Percentiles rank a stretch among this genome's conserved stretches.
These are phyloP conservation scores for Micromonas pusilla DNA, from an alignment of 139 green algal species.

Conservation along the genomic window DNA sequence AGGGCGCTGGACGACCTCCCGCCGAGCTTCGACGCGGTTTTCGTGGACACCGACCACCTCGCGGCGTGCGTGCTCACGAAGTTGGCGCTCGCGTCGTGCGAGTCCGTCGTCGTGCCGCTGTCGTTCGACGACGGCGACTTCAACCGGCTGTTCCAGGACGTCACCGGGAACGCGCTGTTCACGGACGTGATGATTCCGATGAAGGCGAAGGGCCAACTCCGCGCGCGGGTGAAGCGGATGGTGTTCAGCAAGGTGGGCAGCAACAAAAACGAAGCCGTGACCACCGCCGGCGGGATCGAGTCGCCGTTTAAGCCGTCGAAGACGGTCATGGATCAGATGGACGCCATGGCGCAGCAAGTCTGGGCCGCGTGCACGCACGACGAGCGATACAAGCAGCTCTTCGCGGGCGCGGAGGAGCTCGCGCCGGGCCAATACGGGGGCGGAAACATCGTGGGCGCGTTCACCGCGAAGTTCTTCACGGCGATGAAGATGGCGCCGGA, in stretches of 20 bases:
- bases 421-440: background rate
- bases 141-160: slow-evolving; percentile 19
- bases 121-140: slow-evolving; percentile 20
- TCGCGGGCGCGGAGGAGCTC: background rate
- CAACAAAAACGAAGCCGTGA: background rate
- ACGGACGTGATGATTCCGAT: slow-evolving; percentile 11
- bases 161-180: slow-evolving; percentile 4
- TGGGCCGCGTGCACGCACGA: background rate
- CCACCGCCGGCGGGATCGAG: background rate
- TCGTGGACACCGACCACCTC: slow-evolving; percentile 20
- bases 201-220: background rate
- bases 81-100: background rate
- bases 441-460: background rate
- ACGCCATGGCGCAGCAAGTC: slow-evolving; percentile 18
- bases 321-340: slow-evolving; percentile 13
- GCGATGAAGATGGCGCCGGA: slow-evolving; percentile 15
- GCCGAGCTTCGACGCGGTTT: background rate
- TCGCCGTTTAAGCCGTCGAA: slow-evolving; percentile 16
- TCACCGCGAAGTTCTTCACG: slow-evolving; percentile 2
- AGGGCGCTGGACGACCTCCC: background rate
- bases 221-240: background rate
- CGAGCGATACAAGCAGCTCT: background rate
- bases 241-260: background rate
- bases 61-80: slow-evolving; percentile 20
- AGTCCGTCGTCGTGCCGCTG: slow-evolving; percentile 11